Evolutionary conservation across 495 filamentous ascomycete genomes (phyloP).

Genomic region (Geoglossum glabrum): DNA sequence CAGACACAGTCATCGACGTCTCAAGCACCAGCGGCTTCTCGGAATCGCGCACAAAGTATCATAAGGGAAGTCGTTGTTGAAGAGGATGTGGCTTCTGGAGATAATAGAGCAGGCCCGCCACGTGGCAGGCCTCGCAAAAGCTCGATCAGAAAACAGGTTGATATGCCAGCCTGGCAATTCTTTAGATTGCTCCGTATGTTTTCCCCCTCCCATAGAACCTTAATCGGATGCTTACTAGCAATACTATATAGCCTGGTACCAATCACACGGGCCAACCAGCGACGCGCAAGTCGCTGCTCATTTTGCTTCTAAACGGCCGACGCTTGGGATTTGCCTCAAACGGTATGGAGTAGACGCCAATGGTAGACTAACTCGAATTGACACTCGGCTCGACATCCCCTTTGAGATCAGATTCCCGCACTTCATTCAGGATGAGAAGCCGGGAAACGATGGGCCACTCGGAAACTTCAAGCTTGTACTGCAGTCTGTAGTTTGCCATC

Average conservation of each 20-base stretch:
- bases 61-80: constrained; percentile 38
- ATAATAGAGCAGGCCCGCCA: constrained; percentile 12
- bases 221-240: background rate
- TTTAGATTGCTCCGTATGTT: constrained; percentile 67
- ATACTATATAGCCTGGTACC: constrained; percentile 31
- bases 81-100: constrained; percentile 12
- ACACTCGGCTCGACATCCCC: constrained; percentile 79
- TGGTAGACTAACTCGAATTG: constrained; percentile 44
- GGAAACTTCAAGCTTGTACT: constrained; percentile 77
- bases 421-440: constrained; percentile 66
- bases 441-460: constrained; percentile 40
- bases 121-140: constrained; percentile 19
- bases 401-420: constrained; percentile 72
- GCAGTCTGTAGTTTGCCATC: constrained; percentile 79
- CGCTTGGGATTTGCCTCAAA: constrained; percentile 82
- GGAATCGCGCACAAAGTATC: constrained; percentile 36
- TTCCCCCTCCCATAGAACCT: background rate
- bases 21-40: constrained; percentile 10
- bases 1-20: background rate
- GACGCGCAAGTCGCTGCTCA: constrained; percentile 54
- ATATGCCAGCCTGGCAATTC: constrained; percentile 97
- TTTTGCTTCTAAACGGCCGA: constrained; percentile 53
- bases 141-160: constrained; percentile 54
- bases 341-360: constrained; percentile 58
- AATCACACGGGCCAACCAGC: constrained; percentile 47